Evolutionary conservation across 768 basidiomycete species (phyloP).

Genomic region (Boletus subcaerulescens): DNA sequence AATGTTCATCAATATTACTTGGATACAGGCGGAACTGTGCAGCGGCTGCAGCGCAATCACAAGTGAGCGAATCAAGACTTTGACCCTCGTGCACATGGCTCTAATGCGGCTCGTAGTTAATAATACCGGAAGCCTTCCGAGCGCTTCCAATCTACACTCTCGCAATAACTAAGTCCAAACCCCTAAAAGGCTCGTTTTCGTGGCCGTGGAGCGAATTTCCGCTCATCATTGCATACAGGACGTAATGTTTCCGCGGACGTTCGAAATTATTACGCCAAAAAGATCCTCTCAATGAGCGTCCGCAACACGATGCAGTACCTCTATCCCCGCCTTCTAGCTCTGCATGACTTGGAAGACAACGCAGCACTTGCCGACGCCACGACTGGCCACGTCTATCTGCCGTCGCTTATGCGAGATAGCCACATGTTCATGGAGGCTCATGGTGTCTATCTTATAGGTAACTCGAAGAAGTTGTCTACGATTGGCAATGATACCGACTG

Average conservation of each 20-base stretch:
- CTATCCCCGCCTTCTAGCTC: conserved; percentile 84
- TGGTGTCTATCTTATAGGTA: conserved; percentile 93
- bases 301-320: conserved; percentile 72
- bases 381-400: conserved; percentile 60
- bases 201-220: neutral
- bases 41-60: conserved; percentile 67
- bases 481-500: conserved; percentile 14
- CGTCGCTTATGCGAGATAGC: conserved; percentile 76
- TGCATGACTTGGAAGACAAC: conserved; percentile 77
- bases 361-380: conserved; percentile 64
- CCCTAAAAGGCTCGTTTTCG: conserved; percentile 73
- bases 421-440: conserved; percentile 86
- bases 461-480: conserved; percentile 20
- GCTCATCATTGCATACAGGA: conserved; percentile 41
- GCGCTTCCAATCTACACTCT: conserved; percentile 79
- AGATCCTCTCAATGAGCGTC: conserved; percentile 66
- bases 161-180: conserved; percentile 82
- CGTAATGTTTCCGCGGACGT: conserved; percentile 92
- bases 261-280: conserved; percentile 80
- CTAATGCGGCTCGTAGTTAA: conserved; percentile 52
- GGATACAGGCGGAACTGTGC: conserved; percentile 91
- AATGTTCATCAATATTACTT: conserved; percentile 74
- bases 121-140: conserved; percentile 92
- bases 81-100: neutral
- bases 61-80: conserved; percentile 47